phyloP scores from a whole-genome alignment of 441 rosid species.

The Erodium chrysanthum region DNA sequence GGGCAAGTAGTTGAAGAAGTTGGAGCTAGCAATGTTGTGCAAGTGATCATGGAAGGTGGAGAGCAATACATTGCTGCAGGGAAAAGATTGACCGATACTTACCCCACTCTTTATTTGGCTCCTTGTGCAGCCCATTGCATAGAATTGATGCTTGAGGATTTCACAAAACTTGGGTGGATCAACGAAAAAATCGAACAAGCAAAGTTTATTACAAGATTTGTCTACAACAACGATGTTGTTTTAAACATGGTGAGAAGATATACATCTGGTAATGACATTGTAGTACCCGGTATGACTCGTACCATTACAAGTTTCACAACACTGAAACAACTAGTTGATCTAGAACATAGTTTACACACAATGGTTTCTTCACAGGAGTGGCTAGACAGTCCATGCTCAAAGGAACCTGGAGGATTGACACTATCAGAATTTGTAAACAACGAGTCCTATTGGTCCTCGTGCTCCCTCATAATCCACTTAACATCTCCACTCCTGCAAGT shows the following conservation, averaged over 20 bases:
- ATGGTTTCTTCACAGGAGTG: slow-evolving; percentile 90
- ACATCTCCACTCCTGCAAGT: slow-evolving; percentile 57
- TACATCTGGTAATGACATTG: slow-evolving; percentile 63
- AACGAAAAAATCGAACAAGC: slow-evolving; percentile 55
- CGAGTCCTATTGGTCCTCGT: slow-evolving; percentile 65
- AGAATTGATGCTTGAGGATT: slow-evolving; percentile 68
- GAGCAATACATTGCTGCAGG: slow-evolving; percentile 48
- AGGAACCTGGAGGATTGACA: slow-evolving; percentile 58
- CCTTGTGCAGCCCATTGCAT: slow-evolving; percentile 70
- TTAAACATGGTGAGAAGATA: slow-evolving; percentile 65
- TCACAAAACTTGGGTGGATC: slow-evolving; percentile 60
- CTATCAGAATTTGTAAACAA: slow-evolving; percentile 52
- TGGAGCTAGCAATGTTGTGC: slow-evolving; percentile 59
- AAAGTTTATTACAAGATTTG: slow-evolving; percentile 58
- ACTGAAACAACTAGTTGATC: slow-evolving; percentile 45
- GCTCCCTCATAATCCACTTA: slow-evolving; percentile 39
- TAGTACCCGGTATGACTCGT: slow-evolving; percentile 47
- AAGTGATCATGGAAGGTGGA: slow-evolving; percentile 59
- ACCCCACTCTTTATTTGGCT: slow-evolving; percentile 69
- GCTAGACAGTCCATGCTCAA: slow-evolving; percentile 56
- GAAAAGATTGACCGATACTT: slow-evolving; percentile 46
- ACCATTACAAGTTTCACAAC: slow-evolving; percentile 61
- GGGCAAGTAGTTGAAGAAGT: slow-evolving; percentile 72
- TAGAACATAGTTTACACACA: slow-evolving; percentile 49
- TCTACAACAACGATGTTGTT: slow-evolving; percentile 59